phyloP scores from a whole-genome alignment of 148 eudicot genomes.

The Suaeda aralocaspica region DNA sequence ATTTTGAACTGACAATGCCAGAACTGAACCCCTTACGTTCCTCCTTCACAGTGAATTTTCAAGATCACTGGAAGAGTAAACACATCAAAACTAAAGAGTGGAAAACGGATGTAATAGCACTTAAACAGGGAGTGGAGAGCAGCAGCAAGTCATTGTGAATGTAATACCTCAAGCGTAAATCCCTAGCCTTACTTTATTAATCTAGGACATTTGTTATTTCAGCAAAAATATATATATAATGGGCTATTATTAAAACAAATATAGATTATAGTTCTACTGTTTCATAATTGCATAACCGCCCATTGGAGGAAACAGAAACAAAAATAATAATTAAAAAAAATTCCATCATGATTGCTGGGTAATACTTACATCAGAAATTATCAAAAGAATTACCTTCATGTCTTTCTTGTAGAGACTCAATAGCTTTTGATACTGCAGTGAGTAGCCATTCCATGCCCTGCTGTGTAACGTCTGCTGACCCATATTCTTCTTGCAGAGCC shows the following conservation, averaged over 20 bases:
- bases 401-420: slow-evolving; percentile 44
- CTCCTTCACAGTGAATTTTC: background rate
- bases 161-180: background rate
- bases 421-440: slow-evolving; percentile 45
- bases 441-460: slow-evolving; percentile 61
- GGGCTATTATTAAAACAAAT: background rate
- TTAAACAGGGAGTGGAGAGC: background rate
- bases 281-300: no score
- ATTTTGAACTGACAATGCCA: background rate
- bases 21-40: background rate
- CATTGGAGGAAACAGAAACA: background rate
- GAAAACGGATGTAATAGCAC: no score
- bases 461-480: slow-evolving; percentile 51
- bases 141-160: background rate
- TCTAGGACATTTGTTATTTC: no score
- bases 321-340: no score
- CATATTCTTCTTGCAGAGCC: slow-evolving; percentile 71
- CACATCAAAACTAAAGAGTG: background rate
- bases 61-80: background rate
- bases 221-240: background rate
- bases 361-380: background rate
- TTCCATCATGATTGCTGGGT: background rate
- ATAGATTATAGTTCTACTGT: background rate
- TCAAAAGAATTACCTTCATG: slow-evolving; percentile 42
- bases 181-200: background rate